phyloP scores from a whole-genome alignment of 1,284 basidiomycete genomes.

The Trametes sp. region DNA sequence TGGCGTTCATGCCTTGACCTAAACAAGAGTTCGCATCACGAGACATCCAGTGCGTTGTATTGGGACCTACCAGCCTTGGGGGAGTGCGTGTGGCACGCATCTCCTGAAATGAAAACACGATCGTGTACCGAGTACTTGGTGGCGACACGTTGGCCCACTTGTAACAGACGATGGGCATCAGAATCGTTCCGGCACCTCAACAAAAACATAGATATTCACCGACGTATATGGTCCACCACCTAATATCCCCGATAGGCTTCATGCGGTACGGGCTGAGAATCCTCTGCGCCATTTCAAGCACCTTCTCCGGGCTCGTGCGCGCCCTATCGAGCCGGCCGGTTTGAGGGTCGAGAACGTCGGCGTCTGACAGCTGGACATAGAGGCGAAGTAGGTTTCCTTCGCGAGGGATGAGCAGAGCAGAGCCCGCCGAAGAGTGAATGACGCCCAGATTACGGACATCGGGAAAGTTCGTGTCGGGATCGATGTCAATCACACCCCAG shows the following conservation, averaged over 20 bases:
- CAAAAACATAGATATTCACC: slow-evolving; percentile 43
- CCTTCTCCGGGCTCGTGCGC: slow-evolving; percentile 63
- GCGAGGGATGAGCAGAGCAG: slow-evolving; percentile 78
- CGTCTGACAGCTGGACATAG: slow-evolving; percentile 75
- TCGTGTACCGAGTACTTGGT: slow-evolving; percentile 70
- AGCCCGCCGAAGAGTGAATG: slow-evolving; percentile 62
- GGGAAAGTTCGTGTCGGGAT: slow-evolving; percentile 79
- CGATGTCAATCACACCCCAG: slow-evolving; percentile 81
- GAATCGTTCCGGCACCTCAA: neutral
- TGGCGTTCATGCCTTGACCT: slow-evolving; percentile 76
- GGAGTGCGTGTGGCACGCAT: slow-evolving; percentile 87
- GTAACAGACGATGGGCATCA: neutral
- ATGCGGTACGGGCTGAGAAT: slow-evolving; percentile 76
- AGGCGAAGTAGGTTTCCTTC: slow-evolving; percentile 75
- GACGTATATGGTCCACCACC: slow-evolving; percentile 86
- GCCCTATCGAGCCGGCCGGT: slow-evolving; percentile 69
- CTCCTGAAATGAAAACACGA: slow-evolving; percentile 83
- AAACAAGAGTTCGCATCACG: slow-evolving; percentile 41
- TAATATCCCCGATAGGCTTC: slow-evolving; percentile 56
- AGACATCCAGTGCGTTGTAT: neutral
- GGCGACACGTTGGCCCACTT: slow-evolving; percentile 81
- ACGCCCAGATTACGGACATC: slow-evolving; percentile 78
- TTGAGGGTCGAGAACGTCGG: slow-evolving; percentile 53
- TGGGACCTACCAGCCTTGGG: slow-evolving; percentile 59
- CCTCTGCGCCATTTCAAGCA: slow-evolving; percentile 72